Evolutionary conservation across 2,329 filamentous ascomycete genomes (phyloP).

Genomic region (Trichoderma atrobrunneum): DNA sequence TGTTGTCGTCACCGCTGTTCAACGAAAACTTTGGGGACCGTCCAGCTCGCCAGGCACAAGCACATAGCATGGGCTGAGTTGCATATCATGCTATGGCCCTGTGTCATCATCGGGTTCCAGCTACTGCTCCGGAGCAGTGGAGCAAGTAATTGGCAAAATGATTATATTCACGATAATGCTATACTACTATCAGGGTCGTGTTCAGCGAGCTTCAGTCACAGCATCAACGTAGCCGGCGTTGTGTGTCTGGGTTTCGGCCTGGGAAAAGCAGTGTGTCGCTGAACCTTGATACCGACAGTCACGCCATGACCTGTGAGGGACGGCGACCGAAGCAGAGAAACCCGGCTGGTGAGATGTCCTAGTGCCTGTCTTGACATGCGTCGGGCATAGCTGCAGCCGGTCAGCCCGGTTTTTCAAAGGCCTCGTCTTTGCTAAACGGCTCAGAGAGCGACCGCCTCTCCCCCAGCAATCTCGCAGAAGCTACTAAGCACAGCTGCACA

Average conservation of each 20-base stretch:
- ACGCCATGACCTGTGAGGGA: constrained; percentile 11
- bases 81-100: not conserved
- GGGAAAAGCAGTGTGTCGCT: not conserved
- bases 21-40: not conserved
- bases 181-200: not conserved
- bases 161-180: not conserved
- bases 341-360: not conserved
- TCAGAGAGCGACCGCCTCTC: not conserved
- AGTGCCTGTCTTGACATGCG: constrained; percentile 8
- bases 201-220: not conserved
- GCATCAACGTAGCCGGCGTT: not conserved
- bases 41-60: constrained; percentile 7
- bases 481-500: not conserved
- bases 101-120: not conserved
- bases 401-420: constrained; percentile 1
- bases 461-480: not conserved
- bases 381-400: constrained; percentile 16
- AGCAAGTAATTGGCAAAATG: not conserved
- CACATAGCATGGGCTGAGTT: constrained; percentile 4
- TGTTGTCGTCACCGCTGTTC: constrained; percentile 14
- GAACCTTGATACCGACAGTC: constrained; percentile 1
- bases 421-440: not conserved
- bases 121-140: constrained; percentile 4
- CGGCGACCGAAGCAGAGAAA: not conserved
- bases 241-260: not conserved